Conservation (phyloP, 2,329 filamentous ascomycete species). For the Triangularia setosa region DNA sequence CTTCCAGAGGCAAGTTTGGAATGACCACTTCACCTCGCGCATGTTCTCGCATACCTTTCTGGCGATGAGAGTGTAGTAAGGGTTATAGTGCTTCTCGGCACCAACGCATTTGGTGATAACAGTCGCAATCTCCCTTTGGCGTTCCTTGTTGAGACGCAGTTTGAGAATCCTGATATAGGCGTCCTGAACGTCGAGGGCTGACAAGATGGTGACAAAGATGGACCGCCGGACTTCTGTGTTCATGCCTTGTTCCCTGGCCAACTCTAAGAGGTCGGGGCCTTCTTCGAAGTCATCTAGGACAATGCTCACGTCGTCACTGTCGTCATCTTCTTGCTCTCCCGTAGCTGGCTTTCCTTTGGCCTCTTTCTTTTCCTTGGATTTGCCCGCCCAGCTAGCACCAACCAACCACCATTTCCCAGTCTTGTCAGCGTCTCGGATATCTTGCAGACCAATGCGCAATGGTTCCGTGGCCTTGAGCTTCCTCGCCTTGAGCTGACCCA, state of each 20-base stretch:
- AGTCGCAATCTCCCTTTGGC: conserved; percentile 80
- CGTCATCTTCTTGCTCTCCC: conserved; percentile 20
- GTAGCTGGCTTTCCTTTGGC: conserved; percentile 9
- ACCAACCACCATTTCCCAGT: conserved; percentile 98
- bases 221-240: conserved; percentile 81
- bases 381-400: conserved; percentile 79
- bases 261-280: conserved; percentile 64
- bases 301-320: conserved; percentile 32
- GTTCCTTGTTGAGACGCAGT: conserved; percentile 78
- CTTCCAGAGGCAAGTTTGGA: conserved; percentile 83
- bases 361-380: conserved; percentile 20
- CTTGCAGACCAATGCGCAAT: conserved; percentile 72
- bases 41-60: conserved; percentile 67
- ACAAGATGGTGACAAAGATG: conserved; percentile 92
- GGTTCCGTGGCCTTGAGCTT: conserved; percentile 73
- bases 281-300: conserved; percentile 40
- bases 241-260: conserved; percentile 80
- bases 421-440: conserved; percentile 79
- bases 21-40: conserved; percentile 72
- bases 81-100: conserved; percentile 81
- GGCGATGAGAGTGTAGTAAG: conserved; percentile 87
- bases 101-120: conserved; percentile 85
- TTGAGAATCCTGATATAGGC: conserved; percentile 76
- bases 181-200: conserved; percentile 77
- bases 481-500: conserved; percentile 69